Conservation (phyloP, 2,329 filamentous ascomycete genomes). For the Albifimbria verrucaria region DNA sequence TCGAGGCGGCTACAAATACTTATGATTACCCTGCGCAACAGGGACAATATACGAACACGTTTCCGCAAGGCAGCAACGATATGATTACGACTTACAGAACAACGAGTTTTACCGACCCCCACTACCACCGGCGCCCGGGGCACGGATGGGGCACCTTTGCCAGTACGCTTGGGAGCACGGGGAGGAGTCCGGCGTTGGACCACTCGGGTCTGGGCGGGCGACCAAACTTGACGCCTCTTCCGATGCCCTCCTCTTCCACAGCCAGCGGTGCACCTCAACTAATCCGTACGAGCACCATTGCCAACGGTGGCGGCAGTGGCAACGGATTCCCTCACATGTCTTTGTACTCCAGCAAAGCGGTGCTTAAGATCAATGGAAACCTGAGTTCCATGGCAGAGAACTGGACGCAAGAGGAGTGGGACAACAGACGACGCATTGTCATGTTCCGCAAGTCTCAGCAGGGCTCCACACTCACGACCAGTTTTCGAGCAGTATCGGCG, state of each 20-base stretch:
- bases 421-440: slow-evolving; percentile 77
- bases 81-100: slow-evolving; percentile 56
- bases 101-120: slow-evolving; percentile 47
- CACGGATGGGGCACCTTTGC: slow-evolving; percentile 42
- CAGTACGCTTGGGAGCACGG: slow-evolving; percentile 35
- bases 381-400: slow-evolving; percentile 77
- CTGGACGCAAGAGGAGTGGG: slow-evolving; percentile 81
- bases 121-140: slow-evolving; percentile 37
- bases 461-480: slow-evolving; percentile 76
- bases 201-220: slow-evolving; percentile 41
- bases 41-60: slow-evolving; percentile 34
- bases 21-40: slow-evolving; percentile 45
- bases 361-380: slow-evolving; percentile 81
- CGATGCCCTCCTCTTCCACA: slow-evolving; percentile 39
- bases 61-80: slow-evolving; percentile 40
- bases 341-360: slow-evolving; percentile 79
- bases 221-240: slow-evolving; percentile 44
- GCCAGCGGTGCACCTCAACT: slow-evolving; percentile 40
- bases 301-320: slow-evolving; percentile 30
- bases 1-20: slow-evolving; percentile 39
- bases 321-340: slow-evolving; percentile 77
- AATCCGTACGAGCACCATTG: slow-evolving; percentile 54
- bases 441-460: slow-evolving; percentile 81
- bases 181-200: slow-evolving; percentile 39
- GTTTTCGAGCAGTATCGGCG: slow-evolving; percentile 73